phyloP scores from a whole-genome alignment of 1,139 yeast species.

The Pichia cactophila region DNA sequence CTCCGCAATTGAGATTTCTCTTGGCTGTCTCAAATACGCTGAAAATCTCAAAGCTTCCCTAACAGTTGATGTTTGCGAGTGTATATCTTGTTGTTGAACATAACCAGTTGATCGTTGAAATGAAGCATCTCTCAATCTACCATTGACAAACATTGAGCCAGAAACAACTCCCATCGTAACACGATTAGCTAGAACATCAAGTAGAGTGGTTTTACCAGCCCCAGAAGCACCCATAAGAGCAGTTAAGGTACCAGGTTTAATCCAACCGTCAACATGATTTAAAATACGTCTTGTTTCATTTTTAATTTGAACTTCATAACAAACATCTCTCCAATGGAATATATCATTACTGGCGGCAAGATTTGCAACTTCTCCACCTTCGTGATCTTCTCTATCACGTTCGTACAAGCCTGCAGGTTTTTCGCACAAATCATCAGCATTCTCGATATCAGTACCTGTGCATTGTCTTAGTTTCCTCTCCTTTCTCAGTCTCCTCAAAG shows the following conservation, averaged over 20 bases:
- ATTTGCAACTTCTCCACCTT: conserved; percentile 8
- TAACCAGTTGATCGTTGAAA: conserved; percentile 58
- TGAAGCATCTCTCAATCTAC: conserved; percentile 42
- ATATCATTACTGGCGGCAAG: conserved; percentile 27
- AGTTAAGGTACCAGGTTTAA: conserved; percentile 57
- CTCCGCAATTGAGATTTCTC: conserved; percentile 38
- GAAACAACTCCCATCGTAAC: conserved; percentile 52
- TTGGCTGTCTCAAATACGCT: conserved; percentile 55
- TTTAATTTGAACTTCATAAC: conserved; percentile 33
- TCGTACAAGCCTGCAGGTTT: conserved; percentile 14
- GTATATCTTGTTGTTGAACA: conserved; percentile 62
- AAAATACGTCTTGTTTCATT: conserved; percentile 42
- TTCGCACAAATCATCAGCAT: conserved; percentile 6
- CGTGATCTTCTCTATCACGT: conserved; percentile 6
- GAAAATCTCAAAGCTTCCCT: conserved; percentile 56
- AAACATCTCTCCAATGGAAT: conserved; percentile 43
- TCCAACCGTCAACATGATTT: conserved; percentile 55
- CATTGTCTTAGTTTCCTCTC: conserved; percentile 6
- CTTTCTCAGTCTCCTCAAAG: conserved; percentile 21
- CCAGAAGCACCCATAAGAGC: conserved; percentile 67
- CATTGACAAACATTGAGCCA: conserved; percentile 60
- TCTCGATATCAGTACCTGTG: conserved; percentile 7
- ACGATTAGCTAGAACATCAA: conserved; percentile 54
- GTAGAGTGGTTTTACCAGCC: conserved; percentile 62
- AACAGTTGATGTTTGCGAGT: conserved; percentile 49